A percentile compares a stretch with the other conserved stretches of the same genome.
These are phyloP conservation scores for Lactarius evosmus DNA, from an alignment of 768 basidiomycete species.

Conservation along the genomic window DNA sequence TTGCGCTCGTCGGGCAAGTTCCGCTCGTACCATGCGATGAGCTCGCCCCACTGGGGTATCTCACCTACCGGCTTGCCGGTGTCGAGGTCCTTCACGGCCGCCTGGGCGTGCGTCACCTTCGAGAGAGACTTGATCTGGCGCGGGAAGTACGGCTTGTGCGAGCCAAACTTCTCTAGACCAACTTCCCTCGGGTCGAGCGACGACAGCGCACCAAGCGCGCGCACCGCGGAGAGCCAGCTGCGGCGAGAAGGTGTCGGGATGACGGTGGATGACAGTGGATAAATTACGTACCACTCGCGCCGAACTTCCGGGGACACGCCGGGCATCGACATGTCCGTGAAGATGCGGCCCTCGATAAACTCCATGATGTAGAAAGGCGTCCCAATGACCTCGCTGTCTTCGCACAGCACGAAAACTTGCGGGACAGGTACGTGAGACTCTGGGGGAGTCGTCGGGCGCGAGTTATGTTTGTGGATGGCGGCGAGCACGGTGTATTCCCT, in stretches of 20 bases:
- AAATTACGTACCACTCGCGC: slow-evolving; percentile 59
- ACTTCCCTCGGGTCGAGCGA: slow-evolving; percentile 60
- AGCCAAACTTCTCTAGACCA: slow-evolving; percentile 69
- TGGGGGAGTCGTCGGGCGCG: slow-evolving; percentile 44
- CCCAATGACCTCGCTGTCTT: slow-evolving; percentile 72
- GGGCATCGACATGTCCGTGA: slow-evolving; percentile 78
- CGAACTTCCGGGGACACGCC: slow-evolving; percentile 60
- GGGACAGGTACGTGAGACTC: slow-evolving; percentile 75
- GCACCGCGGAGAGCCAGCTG: slow-evolving; percentile 78
- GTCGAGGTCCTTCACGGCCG: slow-evolving; percentile 62
- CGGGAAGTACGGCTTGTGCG: slow-evolving; percentile 80
- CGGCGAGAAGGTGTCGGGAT: not conserved
- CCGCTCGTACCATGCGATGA: slow-evolving; percentile 71
- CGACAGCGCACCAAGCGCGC: slow-evolving; percentile 64
- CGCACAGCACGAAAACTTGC: slow-evolving; percentile 77
- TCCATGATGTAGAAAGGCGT: slow-evolving; percentile 97
- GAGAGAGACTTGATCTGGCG: slow-evolving; percentile 90
- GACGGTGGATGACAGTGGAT: not conserved
- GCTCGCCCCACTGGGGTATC: slow-evolving; percentile 70
- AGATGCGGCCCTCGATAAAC: slow-evolving; percentile 90
- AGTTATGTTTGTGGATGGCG: slow-evolving; percentile 75
- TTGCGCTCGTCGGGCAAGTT: slow-evolving; percentile 76
- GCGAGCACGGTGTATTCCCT: slow-evolving; percentile 82
- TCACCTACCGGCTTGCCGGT: slow-evolving; percentile 56
- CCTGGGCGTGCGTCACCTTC: slow-evolving; percentile 76